phyloP scores from a whole-genome alignment of 805 yeast species.

The Yamadazyma sp. region DNA sequence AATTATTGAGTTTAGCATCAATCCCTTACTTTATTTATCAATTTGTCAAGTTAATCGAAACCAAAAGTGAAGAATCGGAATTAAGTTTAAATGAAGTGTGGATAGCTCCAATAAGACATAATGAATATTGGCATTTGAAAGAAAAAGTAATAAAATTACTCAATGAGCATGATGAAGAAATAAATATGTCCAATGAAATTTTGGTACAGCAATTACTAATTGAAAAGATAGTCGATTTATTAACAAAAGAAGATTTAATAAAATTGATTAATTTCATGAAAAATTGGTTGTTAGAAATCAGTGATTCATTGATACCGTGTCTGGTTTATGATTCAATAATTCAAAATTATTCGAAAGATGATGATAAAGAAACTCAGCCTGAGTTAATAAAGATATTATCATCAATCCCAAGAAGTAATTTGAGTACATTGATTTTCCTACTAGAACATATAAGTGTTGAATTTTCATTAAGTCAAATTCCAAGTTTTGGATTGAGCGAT shows the following conservation, averaged over 20 bases:
- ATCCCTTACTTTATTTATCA: constrained; percentile 29
- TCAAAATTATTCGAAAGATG: constrained; percentile 11
- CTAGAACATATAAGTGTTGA: constrained; percentile 31
- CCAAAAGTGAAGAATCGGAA: constrained; percentile 7
- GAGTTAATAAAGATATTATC: constrained; percentile 27
- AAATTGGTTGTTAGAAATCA: constrained; percentile 39
- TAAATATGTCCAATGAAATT: constrained; percentile 16
- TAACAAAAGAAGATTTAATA: constrained; percentile 6
- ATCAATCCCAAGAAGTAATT: constrained; percentile 38
- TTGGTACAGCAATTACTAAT: constrained; percentile 22
- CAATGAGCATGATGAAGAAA: constrained; percentile 14
- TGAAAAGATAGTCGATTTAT: constrained; percentile 13
- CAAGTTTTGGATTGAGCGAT: constrained; percentile 27
- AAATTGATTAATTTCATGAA: constrained; percentile 30
- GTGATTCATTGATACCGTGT: constrained; percentile 42
- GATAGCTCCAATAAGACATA: constrained; percentile 29
- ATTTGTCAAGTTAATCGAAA: constrained; percentile 19
- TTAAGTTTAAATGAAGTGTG: constrained; percentile 16
- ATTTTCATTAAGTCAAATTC: constrained; percentile 20
- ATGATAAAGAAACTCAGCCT: constrained; percentile 7
- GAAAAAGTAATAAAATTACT: constrained; percentile 22
- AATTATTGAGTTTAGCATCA: constrained; percentile 25
- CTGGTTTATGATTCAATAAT: constrained; percentile 30
- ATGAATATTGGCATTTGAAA: constrained; percentile 34
- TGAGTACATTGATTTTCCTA: constrained; percentile 32